Evolutionary conservation across 495 filamentous ascomycete species (phyloP), one percentile per base, ranked within the genome.

Genomic region (Aspergillus haitiensis): DNA sequence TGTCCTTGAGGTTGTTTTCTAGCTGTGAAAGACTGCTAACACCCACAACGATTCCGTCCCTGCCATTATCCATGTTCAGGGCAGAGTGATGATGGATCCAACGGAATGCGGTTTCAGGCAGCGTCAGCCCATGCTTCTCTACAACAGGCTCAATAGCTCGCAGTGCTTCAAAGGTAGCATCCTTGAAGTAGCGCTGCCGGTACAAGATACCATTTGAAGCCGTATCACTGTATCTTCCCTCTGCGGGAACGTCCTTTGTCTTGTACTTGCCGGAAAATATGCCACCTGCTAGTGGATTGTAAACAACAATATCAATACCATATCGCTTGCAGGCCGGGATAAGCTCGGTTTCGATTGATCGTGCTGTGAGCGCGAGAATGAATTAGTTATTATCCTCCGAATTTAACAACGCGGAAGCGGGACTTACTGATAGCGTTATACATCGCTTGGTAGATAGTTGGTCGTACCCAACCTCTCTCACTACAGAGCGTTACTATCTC

Each of bases 241-340:
- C 81, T 0, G 71, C 68, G 6, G 90, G 89, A 0, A 87, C 72
- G 67, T 90, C 88, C 33, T 70, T 74, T 37, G 82, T 81, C 75
- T 90, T 92, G 77, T 92, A 92, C 68, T 94, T 94, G 54, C 92
- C 91, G 27, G 86, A 87, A 67, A 96, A 88, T 16, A 96, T 71
- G 0, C 93, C 93, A 6, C 92, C 92, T 9, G 90, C 91, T 52
- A 90, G 76, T 0, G 93, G 93, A 70, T 96, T 96, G 73, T 97
- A 96, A n/a, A 93, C 79, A 31, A 96, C 92, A 27, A 96, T 83
- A 60, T 94, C 89, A 32, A 97, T 78, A 0, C 90, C 89, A 67
- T 93, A 96, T 13, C 90, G 85, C n/a, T 86, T 82, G 64, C 90
- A 96, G 6, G 86, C 86, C 0, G 84, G 87, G 33, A 96, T 80